Evolutionary conservation across 495 filamentous ascomycete genomes (phyloP).

Genomic region (Aspergillus taichungensis): DNA sequence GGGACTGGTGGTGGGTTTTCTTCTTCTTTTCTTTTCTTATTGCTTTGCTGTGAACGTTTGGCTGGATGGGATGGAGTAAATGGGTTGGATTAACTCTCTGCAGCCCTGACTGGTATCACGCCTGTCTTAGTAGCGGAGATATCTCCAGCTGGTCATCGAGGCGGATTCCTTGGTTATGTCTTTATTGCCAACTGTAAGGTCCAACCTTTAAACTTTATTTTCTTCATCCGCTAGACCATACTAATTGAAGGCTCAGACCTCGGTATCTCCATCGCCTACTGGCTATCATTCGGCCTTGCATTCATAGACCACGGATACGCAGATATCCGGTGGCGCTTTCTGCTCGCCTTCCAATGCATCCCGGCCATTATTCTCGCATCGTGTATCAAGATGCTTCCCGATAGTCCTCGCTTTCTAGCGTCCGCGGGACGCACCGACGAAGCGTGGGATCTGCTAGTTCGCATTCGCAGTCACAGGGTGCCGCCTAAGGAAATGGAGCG

Average conservation of each 20-base stretch:
- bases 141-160: slow-evolving; percentile 37
- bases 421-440: slow-evolving; percentile 33
- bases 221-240: not conserved
- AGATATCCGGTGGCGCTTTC: slow-evolving; percentile 45
- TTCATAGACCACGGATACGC: slow-evolving; percentile 42
- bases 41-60: slow-evolving; percentile 2
- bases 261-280: slow-evolving; percentile 54
- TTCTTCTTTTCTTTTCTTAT: not conserved
- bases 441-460: slow-evolving; percentile 24
- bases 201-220: not conserved
- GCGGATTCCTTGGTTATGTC: slow-evolving; percentile 40
- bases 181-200: slow-evolving; percentile 46
- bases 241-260: slow-evolving; percentile 29
- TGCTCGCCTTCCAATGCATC: slow-evolving; percentile 46
- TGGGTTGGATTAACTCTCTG: slow-evolving; percentile 1
- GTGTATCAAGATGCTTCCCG: slow-evolving; percentile 41
- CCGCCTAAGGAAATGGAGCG: slow-evolving; percentile 22
- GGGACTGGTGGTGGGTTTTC: slow-evolving; percentile 37
- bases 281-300: slow-evolving; percentile 51
- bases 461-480: slow-evolving; percentile 14
- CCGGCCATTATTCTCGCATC: slow-evolving; percentile 42
- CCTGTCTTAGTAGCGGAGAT: slow-evolving; percentile 46
- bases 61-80: slow-evolving; percentile 1
- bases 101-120: slow-evolving; percentile 41
- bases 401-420: slow-evolving; percentile 38